Evolutionary conservation across 176 grass and related monocot species (phyloP).

Genomic region (Pontederia paniculata): DNA sequence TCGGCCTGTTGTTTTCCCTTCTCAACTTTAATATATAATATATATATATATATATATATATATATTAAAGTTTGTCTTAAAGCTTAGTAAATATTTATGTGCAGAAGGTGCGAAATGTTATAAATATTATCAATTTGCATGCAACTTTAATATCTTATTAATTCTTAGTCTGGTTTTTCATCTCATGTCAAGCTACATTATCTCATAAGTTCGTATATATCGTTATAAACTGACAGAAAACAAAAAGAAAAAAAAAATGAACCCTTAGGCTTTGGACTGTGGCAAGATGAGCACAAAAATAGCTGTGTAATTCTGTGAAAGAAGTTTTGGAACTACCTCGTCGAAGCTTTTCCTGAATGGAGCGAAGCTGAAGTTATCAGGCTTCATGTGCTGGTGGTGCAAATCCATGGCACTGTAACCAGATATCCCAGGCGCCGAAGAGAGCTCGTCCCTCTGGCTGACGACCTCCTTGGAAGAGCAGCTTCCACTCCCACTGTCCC

Average conservation of each 20-base stretch:
- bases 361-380: slow-evolving; percentile 76
- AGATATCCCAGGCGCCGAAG: slow-evolving; percentile 27
- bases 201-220: too few relatives aligned
- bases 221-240: too few relatives aligned
- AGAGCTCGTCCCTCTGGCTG: slow-evolving; percentile 21
- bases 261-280: slow-evolving; percentile 19
- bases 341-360: slow-evolving; percentile 82
- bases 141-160: too few relatives aligned
- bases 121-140: too few relatives aligned
- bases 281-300: too few relatives aligned
- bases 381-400: slow-evolving; percentile 40
- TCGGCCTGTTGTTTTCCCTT: slow-evolving; percentile 5
- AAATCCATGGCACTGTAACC: slow-evolving; percentile 21
- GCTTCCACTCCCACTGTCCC: slow-evolving; percentile 74
- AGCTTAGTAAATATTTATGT: too few relatives aligned
- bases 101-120: too few relatives aligned
- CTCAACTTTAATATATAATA: too few relatives aligned
- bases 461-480: slow-evolving; percentile 60
- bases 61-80: too few relatives aligned
- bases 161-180: too few relatives aligned
- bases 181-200: too few relatives aligned
- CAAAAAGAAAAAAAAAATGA: neutral
- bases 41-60: too few relatives aligned
- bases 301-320: neutral
- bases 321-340: slow-evolving; percentile 42